Evolutionary conservation across 345 rosid genomes (phyloP), one percentile per base, ranked within the genome.

Genomic region (Excoecaria cochinchinensis): DNA sequence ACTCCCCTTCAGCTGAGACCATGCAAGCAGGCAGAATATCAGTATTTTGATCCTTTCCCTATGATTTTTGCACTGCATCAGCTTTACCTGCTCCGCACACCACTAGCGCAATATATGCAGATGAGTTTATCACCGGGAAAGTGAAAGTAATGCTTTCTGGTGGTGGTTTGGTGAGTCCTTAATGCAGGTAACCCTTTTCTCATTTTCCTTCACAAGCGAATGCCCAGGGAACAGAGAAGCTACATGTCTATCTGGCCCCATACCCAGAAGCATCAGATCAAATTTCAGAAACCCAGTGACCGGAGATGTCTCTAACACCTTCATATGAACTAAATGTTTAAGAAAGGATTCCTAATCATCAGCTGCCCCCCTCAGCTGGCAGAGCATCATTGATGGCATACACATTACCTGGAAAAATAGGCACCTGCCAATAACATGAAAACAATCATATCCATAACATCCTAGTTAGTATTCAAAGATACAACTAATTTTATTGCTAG

Each of bases 201-300:
- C 58, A 4, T 50, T 86, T 84, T 95, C 97, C 9, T 80, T 82
- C 69, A 89, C 69, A 15, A 95, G 90, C 25, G 82, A 82, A 66
- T 95, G 97, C 44, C 95, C 91, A 0, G 97, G 99, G 80, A 95
- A 95, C 4, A 91, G 77, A 0, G 97, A 91, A 24, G 97, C 99
- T 12, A 95, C 85, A 0, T 91, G 97, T 13, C 97, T 97, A 79
- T 94, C 97, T 2, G 96, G 97, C 1, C 98, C 98, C 91, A 92
- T 87, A 38, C 98, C 97, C 0, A 94, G 84, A 79, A 94, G 96
- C 89, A 87, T 85, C 75, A 92, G 86, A 79, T 95, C 97, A 25
- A 95, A 95, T 77, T 87, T 90, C 0, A 97, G 97, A 53, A 92
- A 77, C 74, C 92, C 95, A 10, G 80, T 86, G 0, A 78, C 56